These are phyloP conservation scores for Avena sativa DNA, from an alignment of 176 grass and related monocot genomes.

Conservation along the genomic window DNA sequence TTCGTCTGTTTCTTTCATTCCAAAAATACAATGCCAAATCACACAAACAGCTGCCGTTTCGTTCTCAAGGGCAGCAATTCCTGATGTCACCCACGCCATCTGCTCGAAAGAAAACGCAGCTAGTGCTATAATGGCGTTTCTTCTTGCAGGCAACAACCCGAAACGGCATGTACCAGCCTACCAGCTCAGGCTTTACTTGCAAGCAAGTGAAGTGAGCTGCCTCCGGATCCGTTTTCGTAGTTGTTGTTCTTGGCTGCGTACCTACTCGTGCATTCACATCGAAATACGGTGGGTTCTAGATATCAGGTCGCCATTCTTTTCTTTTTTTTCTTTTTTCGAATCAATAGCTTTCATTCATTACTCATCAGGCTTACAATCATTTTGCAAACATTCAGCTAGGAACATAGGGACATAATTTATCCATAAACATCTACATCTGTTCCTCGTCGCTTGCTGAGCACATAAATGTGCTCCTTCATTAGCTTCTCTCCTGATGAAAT, in stretches of 20 bases:
- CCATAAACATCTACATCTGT: no score
- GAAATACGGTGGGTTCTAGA: neutral
- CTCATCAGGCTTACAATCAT: no score
- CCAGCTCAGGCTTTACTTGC: neutral
- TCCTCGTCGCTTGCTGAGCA: no score
- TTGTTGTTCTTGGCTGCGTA: neutral
- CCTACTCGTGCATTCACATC: neutral
- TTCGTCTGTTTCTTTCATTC: no score
- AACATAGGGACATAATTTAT: no score
- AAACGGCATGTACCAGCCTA: neutral
- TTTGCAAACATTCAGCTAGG: no score
- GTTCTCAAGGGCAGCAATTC: conserved; percentile 17
- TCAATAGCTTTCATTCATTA: neutral
- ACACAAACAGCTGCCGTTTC: neutral
- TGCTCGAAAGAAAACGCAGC: neutral
- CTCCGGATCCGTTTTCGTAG: neutral
- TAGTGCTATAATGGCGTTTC: neutral
- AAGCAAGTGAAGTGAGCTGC: neutral
- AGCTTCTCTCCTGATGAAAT: no score
- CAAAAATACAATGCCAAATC: neutral
- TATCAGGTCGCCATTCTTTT: neutral
- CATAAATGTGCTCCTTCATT: no score
- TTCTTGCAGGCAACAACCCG: neutral
- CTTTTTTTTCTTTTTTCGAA: neutral
- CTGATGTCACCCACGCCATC: neutral